Conservation (phyloP, 2,329 filamentous ascomycete species). For the Diaporthe caulivora region DNA sequence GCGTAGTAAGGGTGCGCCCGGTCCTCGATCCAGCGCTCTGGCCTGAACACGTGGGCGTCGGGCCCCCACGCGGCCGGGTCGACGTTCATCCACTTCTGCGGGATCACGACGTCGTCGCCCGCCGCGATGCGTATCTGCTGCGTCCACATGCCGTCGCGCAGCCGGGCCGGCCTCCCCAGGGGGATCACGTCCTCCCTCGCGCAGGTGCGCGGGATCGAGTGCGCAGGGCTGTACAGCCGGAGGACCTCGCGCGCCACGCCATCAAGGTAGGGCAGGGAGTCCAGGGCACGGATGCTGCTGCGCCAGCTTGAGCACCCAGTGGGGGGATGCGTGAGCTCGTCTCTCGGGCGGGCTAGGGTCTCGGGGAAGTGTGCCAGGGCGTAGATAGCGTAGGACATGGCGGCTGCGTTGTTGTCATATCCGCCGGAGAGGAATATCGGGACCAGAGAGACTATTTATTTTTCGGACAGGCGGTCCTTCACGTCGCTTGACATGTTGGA, state of each 20-base stretch:
- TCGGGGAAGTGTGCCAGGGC: background rate
- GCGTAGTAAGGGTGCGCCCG: background rate
- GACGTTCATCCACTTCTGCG: conserved; percentile 4
- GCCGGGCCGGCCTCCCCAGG: background rate
- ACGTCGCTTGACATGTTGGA: no score
- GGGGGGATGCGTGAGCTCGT: background rate
- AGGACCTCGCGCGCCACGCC: background rate
- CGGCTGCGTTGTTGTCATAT: no score
- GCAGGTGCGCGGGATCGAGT: conserved; percentile 2
- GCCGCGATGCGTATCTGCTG: no score
- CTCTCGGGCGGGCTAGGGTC: background rate
- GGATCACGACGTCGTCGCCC: background rate
- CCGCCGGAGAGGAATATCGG: no score
- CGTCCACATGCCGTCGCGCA: background rate
- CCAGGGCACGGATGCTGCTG: background rate
- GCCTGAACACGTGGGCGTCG: conserved; percentile 9
- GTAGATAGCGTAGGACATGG: background rate
- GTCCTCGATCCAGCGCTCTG: conserved; percentile 14
- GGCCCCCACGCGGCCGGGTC: background rate
- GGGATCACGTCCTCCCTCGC: background rate
- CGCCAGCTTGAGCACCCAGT: background rate
- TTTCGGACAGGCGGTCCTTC: no score
- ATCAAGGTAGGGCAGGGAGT: background rate
- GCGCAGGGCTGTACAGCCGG: background rate
- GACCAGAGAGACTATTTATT: no score